These are phyloP conservation scores for Yamadazyma dendronema DNA, from an alignment of 1,139 yeast species.

Conservation along the genomic window DNA sequence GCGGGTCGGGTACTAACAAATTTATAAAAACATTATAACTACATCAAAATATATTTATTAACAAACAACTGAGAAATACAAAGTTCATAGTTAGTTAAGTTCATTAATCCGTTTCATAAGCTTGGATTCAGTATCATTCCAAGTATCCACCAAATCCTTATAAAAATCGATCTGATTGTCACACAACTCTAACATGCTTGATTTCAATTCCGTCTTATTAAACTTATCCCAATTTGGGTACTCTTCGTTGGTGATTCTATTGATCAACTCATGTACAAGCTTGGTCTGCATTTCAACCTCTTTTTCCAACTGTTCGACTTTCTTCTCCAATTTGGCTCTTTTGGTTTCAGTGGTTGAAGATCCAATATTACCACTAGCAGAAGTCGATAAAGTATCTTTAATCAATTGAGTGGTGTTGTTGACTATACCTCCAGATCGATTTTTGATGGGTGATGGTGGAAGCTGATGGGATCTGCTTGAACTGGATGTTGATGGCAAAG, in stretches of 20 bases:
- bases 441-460: slow-evolving; percentile 37
- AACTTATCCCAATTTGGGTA: slow-evolving; percentile 80
- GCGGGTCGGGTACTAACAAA: too few relatives aligned
- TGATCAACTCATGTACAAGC: slow-evolving; percentile 57
- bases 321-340: slow-evolving; percentile 30
- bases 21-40: too few relatives aligned
- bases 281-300: slow-evolving; percentile 58
- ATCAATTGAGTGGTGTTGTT: slow-evolving; percentile 46
- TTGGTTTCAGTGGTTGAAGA: slow-evolving; percentile 39
- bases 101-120: slow-evolving; percentile 40
- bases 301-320: slow-evolving; percentile 36
- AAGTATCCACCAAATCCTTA: slow-evolving; percentile 64
- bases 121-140: slow-evolving; percentile 60
- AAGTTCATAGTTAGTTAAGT: slow-evolving; percentile 12
- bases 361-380: slow-evolving; percentile 43
- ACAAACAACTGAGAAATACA: too few relatives aligned
- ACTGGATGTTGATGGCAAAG: slow-evolving; percentile 13
- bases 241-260: slow-evolving; percentile 73
- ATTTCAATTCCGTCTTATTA: slow-evolving; percentile 74
- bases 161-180: slow-evolving; percentile 77
- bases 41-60: too few relatives aligned
- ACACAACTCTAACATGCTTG: slow-evolving; percentile 66
- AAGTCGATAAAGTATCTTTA: slow-evolving; percentile 46
- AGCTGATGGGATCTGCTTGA: slow-evolving; percentile 16
- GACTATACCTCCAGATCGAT: slow-evolving; percentile 32